phyloP scores from a whole-genome alignment of 768 basidiomycete genomes.

The Scleroderma bovista region DNA sequence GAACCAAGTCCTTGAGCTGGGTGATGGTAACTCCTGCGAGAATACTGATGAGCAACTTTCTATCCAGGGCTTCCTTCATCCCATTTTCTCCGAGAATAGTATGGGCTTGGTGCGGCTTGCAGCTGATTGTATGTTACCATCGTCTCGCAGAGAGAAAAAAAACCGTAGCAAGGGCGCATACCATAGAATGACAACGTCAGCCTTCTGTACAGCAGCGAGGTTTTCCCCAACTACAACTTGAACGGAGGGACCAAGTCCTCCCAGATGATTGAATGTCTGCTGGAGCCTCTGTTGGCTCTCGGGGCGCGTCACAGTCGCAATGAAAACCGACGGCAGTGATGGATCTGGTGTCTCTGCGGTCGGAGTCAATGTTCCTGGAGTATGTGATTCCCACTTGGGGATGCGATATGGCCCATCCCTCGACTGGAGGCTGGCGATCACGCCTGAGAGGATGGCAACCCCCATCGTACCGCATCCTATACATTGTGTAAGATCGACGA shows the following conservation, averaged over 20 bases:
- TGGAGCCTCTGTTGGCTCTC: constrained; percentile 68
- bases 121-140: constrained; percentile 43
- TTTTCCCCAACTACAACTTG: constrained; percentile 70
- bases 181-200: constrained; percentile 90
- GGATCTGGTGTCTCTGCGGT: constrained; percentile 48
- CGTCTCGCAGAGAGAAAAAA: neutral
- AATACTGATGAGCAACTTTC: constrained; percentile 94
- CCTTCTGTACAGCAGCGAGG: constrained; percentile 58
- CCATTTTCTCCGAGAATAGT: constrained; percentile 68
- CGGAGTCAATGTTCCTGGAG: constrained; percentile 72
- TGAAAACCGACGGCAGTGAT: constrained; percentile 72
- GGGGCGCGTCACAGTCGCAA: constrained; percentile 80
- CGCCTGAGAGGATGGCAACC: constrained; percentile 88
- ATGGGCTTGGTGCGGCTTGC: constrained; percentile 87
- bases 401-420: constrained; percentile 25
- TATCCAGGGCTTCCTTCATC: constrained; percentile 76
- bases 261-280: constrained; percentile 52
- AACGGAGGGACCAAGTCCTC: constrained; percentile 57
- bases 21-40: constrained; percentile 92
- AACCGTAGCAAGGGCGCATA: constrained; percentile 31
- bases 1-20: constrained; percentile 74
- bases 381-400: constrained; percentile 63
- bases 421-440: constrained; percentile 74
- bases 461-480: constrained; percentile 99
- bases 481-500: constrained; percentile 13